phyloP scores from a whole-genome alignment of 2,329 filamentous ascomycete species.

The Aspergillus sp. region DNA sequence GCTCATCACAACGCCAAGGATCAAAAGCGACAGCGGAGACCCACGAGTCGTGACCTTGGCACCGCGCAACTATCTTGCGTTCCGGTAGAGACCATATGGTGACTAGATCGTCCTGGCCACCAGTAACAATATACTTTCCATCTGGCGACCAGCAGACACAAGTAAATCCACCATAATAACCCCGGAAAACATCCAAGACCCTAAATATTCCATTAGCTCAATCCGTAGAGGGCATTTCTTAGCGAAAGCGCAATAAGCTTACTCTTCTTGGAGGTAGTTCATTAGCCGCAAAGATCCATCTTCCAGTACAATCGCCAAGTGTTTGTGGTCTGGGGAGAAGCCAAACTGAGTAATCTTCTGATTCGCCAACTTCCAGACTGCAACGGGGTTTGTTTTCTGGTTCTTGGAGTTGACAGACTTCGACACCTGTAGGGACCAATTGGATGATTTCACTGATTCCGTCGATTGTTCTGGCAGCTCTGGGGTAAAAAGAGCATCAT shows the following conservation, averaged over 20 bases:
- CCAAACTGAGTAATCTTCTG: constrained; percentile 87
- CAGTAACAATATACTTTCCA: constrained; percentile 91
- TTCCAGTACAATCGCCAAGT: constrained; percentile 87
- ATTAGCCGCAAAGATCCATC: constrained; percentile 88
- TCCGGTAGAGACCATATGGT: constrained; percentile 93
- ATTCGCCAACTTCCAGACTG: constrained; percentile 88
- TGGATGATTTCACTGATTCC: constrained; percentile 28
- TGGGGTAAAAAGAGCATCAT: constrained; percentile 75
- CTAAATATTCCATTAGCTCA: constrained; percentile 44
- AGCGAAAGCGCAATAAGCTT: constrained; percentile 31
- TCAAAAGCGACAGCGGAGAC: constrained; percentile 93
- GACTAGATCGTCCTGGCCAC: constrained; percentile 92
- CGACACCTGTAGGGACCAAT: constrained; percentile 63
- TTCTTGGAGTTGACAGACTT: constrained; percentile 94
- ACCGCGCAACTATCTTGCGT: constrained; percentile 80
- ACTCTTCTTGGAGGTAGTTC: constrained; percentile 89
- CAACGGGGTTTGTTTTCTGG: constrained; percentile 89
- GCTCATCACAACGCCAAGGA: constrained; percentile 93
- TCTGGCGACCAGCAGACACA: constrained; percentile 98
- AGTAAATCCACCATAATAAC: constrained; percentile 89
- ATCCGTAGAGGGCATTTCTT: neutral
- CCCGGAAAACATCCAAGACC: constrained; percentile 80
- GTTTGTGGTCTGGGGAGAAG: constrained; percentile 84
- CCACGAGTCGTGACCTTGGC: constrained; percentile 94
- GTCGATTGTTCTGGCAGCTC: constrained; percentile 51